Evolutionary conservation across 331 rosid species (phyloP).

Genomic region (Ulmus americana): DNA sequence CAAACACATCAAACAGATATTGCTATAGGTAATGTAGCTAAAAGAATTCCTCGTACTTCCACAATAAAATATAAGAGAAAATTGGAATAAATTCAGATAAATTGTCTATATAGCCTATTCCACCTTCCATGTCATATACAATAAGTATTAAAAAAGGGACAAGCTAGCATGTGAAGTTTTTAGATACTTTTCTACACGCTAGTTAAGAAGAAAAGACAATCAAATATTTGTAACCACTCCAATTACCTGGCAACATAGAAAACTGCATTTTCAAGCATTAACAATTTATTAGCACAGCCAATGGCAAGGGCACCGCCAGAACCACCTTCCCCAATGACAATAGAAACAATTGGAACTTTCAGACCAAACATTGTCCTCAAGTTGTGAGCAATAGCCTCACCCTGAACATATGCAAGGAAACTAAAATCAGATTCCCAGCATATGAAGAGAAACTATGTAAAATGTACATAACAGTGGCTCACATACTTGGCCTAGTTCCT

Average conservation of each 20-base stretch:
- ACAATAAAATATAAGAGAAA: slow-evolving; percentile 3
- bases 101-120: slow-evolving; percentile 6
- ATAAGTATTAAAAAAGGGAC: slow-evolving; percentile 8
- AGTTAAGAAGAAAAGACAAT: slow-evolving; percentile 18
- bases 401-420: slow-evolving; percentile 50
- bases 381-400: slow-evolving; percentile 96
- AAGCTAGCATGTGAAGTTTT: slow-evolving; percentile 16
- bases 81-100: background rate
- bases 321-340: slow-evolving; percentile 98
- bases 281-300: slow-evolving; percentile 85
- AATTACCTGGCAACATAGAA: slow-evolving; percentile 95
- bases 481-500: slow-evolving; percentile 82
- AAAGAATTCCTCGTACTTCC: slow-evolving; percentile 8
- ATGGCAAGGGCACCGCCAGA: slow-evolving; percentile 99
- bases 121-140: slow-evolving; percentile 9
- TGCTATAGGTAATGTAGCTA: slow-evolving; percentile 1
- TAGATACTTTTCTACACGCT: slow-evolving; percentile 18
- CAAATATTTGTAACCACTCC: slow-evolving; percentile 11
- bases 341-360: slow-evolving; percentile 81
- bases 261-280: slow-evolving; percentile 97
- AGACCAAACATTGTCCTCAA: slow-evolving; percentile 86
- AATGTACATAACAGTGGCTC: slow-evolving; percentile 11
- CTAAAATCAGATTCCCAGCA: slow-evolving; percentile 25
- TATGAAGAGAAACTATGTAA: slow-evolving; percentile 18
- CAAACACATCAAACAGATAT: background rate